phyloP scores from a whole-genome alignment of 495 filamentous ascomycete genomes.

The Penicillium chermesinum region DNA sequence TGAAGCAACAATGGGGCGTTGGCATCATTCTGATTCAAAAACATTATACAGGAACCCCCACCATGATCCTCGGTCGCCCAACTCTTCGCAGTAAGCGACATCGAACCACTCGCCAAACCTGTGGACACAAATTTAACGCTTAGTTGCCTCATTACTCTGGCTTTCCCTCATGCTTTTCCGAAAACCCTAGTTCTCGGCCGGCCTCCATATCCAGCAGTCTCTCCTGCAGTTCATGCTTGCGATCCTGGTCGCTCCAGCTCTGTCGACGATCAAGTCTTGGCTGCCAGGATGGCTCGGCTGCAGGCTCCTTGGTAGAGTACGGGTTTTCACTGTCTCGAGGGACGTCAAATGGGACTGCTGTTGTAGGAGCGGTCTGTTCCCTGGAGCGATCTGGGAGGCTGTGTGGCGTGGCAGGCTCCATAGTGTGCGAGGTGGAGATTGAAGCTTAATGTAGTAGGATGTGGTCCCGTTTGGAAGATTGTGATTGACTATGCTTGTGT shows the following conservation, averaged over 20 bases:
- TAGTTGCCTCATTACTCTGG: too few species aligned
- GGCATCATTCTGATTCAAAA: not conserved
- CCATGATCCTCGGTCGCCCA: not conserved
- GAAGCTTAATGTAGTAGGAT: not conserved
- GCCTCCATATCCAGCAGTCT: constrained; percentile 22
- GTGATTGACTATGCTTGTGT: not conserved
- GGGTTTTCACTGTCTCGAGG: not conserved
- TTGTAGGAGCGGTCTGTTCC: not conserved
- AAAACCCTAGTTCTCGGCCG: constrained; percentile 28
- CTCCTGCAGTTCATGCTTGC: constrained; percentile 31
- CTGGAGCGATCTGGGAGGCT: not conserved
- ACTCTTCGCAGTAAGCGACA: not conserved
- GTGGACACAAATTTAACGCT: too few species aligned
- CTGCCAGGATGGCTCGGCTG: constrained; percentile 20
- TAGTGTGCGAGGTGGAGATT: not conserved
- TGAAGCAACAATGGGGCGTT: not conserved
- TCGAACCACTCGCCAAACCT: too few species aligned
- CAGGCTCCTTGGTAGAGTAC: not conserved
- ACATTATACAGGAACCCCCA: not conserved
- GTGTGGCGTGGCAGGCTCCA: not conserved
- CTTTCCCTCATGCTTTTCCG: constrained; percentile 14
- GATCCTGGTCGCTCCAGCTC: constrained; percentile 35
- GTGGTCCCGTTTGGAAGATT: not conserved
- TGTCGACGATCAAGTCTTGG: constrained; percentile 24
- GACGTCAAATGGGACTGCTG: not conserved